Evolutionary conservation across 805 yeast genomes (phyloP).

Genomic region (Ogataea chonburiensis): DNA sequence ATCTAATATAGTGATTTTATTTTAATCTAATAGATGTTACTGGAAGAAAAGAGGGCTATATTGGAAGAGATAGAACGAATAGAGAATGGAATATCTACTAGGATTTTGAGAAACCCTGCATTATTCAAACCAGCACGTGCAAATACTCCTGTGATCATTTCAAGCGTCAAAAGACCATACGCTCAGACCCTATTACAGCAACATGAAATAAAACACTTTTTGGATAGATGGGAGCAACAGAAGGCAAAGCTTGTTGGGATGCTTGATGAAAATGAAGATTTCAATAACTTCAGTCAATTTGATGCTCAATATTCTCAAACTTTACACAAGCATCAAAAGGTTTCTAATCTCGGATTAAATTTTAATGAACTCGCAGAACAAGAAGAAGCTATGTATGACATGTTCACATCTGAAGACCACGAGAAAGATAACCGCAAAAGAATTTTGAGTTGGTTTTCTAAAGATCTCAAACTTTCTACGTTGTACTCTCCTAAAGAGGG

Average conservation of each 20-base stretch:
- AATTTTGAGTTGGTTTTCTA: constrained; percentile 50
- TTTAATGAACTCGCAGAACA: constrained; percentile 14
- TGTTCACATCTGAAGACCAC: constrained; percentile 26
- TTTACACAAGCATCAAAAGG: constrained; percentile 30
- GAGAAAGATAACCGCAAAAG: constrained; percentile 32
- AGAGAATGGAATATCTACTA: constrained; percentile 60
- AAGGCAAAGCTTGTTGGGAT: constrained; percentile 25
- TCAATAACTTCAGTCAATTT: constrained; percentile 36
- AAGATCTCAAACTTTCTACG: constrained; percentile 45
- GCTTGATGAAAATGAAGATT: constrained; percentile 8
- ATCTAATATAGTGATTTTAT: too few species aligned
- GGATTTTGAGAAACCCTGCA: constrained; percentile 63
- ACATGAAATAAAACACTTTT: constrained; percentile 46
- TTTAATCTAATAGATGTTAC: too few species aligned
- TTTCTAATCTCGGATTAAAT: constrained; percentile 28
- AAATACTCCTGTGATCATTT: constrained; percentile 30
- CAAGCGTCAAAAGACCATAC: constrained; percentile 40
- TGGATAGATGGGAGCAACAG: constrained; percentile 43
- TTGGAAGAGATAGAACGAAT: constrained; percentile 71
- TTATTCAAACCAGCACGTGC: constrained; percentile 37
- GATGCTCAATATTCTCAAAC: constrained; percentile 36
- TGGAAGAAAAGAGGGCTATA: constrained; percentile 40
- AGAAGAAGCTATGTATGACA: constrained; percentile 32
- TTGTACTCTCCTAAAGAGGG: constrained; percentile 60
- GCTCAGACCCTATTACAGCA: constrained; percentile 45